Evolutionary conservation across 2,329 filamentous ascomycete genomes (phyloP).

Genomic region (Aureobasidium zeae): DNA sequence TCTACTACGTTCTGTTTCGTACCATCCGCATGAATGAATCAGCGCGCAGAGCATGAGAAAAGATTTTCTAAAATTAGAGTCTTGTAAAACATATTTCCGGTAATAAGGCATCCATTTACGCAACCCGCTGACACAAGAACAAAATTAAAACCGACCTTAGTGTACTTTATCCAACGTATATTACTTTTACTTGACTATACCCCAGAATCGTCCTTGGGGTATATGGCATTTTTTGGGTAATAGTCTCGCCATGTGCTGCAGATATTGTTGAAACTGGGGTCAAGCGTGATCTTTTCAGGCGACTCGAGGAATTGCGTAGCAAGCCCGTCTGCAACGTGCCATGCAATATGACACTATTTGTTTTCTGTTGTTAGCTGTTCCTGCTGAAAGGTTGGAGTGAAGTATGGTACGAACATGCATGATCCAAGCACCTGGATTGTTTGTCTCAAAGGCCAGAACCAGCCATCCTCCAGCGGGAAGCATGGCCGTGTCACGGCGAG

Average conservation of each 20-base stretch:
- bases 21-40: too few relatives aligned
- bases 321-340: constrained; percentile 29
- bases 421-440: constrained; percentile 37
- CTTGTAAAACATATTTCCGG: too few relatives aligned
- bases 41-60: too few relatives aligned
- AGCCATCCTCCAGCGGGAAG: constrained; percentile 31
- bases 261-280: constrained; percentile 23
- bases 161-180: background rate
- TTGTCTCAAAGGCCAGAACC: constrained; percentile 33
- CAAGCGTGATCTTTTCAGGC: constrained; percentile 20
- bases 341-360: constrained; percentile 24
- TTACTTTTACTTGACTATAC: constrained; percentile 22
- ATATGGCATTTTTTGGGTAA: constrained; percentile 19
- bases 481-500: constrained; percentile 34
- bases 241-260: constrained; percentile 28
- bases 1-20: too few relatives aligned
- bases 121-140: too few relatives aligned
- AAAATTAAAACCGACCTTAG: too few relatives aligned
- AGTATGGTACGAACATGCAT: constrained; percentile 11
- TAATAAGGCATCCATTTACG: too few relatives aligned
- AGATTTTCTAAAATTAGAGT: too few relatives aligned
- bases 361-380: background rate
- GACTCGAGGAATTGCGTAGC: constrained; percentile 28
- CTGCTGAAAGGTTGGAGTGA: background rate
- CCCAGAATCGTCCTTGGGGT: constrained; percentile 27